Evolutionary conservation across 495 filamentous ascomycete genomes (phyloP), one percentile per base, ranked within the genome.

Genomic region (Xylaria scruposa): DNA sequence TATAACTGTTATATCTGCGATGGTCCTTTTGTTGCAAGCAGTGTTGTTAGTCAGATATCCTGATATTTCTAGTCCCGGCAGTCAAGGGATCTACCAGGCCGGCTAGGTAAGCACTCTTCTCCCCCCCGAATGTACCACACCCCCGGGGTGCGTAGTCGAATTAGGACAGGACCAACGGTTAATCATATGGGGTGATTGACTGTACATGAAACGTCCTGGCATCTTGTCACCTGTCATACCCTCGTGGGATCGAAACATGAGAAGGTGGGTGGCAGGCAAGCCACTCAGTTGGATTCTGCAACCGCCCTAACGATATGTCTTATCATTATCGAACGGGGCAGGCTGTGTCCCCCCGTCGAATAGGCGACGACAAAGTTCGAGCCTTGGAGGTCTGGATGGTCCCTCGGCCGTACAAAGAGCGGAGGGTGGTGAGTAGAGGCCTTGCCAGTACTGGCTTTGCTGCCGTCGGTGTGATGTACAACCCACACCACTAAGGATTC

Each of bases 161-260:
- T 8, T 17, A n/a, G 5, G 26, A 44, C 10, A n/a, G 31, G 47
- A n/a, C 29, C 33, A 13, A n/a, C 26, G 31, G n/a, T 47, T 36
- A 29, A n/a, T 54, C 31, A 29, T 31, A 67, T 44, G 49, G n/a
- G 33, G 36, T 38, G 36, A 38, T 6, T 21, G 3, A 42, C 38
- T 33, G 49, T 17, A 67, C 31, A 67, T 67, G 65, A 67, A 67
- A 67, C 65, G 24, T 49, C 29, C 47, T 21, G 36, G 29, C 29
- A 54, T 29, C 19, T 42, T 31, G 33, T 56, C 65, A 56, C 65
- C 49, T 56, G 49, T 44, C 49, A 56, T 36, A 10, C 19, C 49
- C 65, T 44, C 47, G 36, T 56, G 47, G 65, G 33, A 67, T 42
- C n/a, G 31, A 67, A 19, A 56, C n/a, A 56, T 56, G 65, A 49